Evolutionary conservation across 2,329 filamentous ascomycete species (phyloP), one percentile per base, ranked within the genome.

Genomic region (Penicillium hordei): DNA sequence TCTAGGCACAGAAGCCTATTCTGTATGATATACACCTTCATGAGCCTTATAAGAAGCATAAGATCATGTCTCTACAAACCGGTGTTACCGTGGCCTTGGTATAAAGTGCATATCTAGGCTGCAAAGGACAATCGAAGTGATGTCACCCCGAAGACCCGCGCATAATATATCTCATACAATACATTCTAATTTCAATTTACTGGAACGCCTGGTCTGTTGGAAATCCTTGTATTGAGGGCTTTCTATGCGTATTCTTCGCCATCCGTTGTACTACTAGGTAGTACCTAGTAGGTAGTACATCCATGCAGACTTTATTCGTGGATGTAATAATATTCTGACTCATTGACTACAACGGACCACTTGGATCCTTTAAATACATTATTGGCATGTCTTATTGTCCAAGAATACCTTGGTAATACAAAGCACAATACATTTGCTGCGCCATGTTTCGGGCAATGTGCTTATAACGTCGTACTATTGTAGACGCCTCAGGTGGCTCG

Each of bases 131-230:
- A 39, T 33, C 7, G 17, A 15, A 33, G 42, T 57, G 55, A 57
- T 57, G 55, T 57, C 55, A 57, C 50, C 10, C 13, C 15, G 19
- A n/a, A 15, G 29, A 31, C 12, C 27, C 19, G 19, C 31, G 21
- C 19, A 48, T 17, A 48, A n/a, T 48, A 36, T 25, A 48, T n/a
- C n/a, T 19, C 25, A 36, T 25, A 25, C 5, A 13, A 34, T n/a
- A 46, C 31, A 27, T 29, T 39, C 7, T 4, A 38, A 23, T 25
- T 27, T 12, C 36, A 19, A 27, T 51, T 42, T 12, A 25, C 13
- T 38, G 12, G 23, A 36, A 36, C 31, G 19, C 29, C 23, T 31
- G 13, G 17, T 33, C 49, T 12, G 31, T 27, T 23, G 38, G 38
- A 39, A 4, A 29, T 27, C 8, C 7, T 50, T 8, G 48, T 31